Evolutionary conservation across 805 yeast genomes (phyloP).

Genomic region (Maudiozyma bulderi): DNA sequence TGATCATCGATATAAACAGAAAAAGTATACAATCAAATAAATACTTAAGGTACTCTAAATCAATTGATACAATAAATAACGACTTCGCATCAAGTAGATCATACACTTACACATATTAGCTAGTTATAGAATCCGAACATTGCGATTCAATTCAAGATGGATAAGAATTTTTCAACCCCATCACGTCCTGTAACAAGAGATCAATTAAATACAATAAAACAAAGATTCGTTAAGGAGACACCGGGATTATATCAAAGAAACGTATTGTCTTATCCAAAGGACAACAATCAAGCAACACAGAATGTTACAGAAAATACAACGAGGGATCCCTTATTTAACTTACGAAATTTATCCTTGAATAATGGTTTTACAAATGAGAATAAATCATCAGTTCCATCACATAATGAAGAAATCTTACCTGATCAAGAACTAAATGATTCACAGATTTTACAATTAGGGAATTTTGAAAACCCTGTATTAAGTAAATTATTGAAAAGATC

Average conservation of each 20-base stretch:
- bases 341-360: neutral
- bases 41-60: too few relatives aligned
- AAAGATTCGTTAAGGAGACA: conserved; percentile 16
- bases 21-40: too few relatives aligned
- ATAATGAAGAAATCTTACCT: neutral
- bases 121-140: neutral
- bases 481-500: conserved; percentile 27
- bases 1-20: too few relatives aligned
- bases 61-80: too few relatives aligned
- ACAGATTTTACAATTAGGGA: conserved; percentile 10
- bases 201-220: conserved; percentile 15
- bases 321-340: neutral
- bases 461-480: conserved; percentile 25
- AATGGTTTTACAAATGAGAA: neutral
- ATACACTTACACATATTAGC: neutral
- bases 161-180: neutral
- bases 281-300: neutral
- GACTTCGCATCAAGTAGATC: neutral
- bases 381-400: neutral
- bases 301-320: neutral
- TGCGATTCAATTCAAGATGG: neutral
- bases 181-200: conserved; percentile 2
- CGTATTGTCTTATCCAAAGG: conserved; percentile 7
- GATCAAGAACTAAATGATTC: neutral
- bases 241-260: conserved; percentile 21